Percentiles rank a stretch among this genome's conserved stretches.
Conservation (phyloP, 2,329 filamentous ascomycete genomes). For the Catunica adiposa region DNA sequence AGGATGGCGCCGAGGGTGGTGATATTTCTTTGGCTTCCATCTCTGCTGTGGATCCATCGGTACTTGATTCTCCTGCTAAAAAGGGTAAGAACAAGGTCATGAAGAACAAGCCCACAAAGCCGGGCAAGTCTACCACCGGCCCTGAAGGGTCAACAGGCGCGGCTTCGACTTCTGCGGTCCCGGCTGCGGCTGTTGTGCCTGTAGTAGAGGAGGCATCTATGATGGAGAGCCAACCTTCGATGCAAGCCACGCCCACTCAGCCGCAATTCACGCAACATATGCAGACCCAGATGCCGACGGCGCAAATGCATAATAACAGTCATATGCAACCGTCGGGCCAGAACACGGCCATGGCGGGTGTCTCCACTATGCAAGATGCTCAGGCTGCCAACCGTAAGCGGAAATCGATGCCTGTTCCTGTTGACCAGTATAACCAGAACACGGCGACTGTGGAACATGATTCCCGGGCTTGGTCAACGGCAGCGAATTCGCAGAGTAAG, state of each 20-base stretch:
- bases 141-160: not conserved
- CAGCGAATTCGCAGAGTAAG: slow-evolving; percentile 9
- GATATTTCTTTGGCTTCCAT: not conserved
- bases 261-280: slow-evolving; percentile 5
- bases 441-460: slow-evolving; percentile 9
- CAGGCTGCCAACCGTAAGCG: slow-evolving; percentile 11
- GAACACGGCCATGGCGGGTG: no score
- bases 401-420: slow-evolving; percentile 12
- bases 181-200: not conserved
- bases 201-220: slow-evolving; percentile 2
- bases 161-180: not conserved
- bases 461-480: not conserved
- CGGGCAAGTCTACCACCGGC: slow-evolving; percentile 14
- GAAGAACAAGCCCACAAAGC: slow-evolving; percentile 13
- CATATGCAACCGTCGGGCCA: not conserved
- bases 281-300: slow-evolving; percentile 5
- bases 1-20: slow-evolving; percentile 15
- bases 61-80: not conserved
- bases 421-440: slow-evolving; percentile 10
- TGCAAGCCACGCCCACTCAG: slow-evolving; percentile 6
- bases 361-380: no score
- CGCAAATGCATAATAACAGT: not conserved
- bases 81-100: slow-evolving; percentile 11
- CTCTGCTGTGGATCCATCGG: no score
- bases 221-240: slow-evolving; percentile 5